These are phyloP conservation scores for Cytospora piceae DNA, from an alignment of 2,329 filamentous ascomycete species.

Conservation along the genomic window DNA sequence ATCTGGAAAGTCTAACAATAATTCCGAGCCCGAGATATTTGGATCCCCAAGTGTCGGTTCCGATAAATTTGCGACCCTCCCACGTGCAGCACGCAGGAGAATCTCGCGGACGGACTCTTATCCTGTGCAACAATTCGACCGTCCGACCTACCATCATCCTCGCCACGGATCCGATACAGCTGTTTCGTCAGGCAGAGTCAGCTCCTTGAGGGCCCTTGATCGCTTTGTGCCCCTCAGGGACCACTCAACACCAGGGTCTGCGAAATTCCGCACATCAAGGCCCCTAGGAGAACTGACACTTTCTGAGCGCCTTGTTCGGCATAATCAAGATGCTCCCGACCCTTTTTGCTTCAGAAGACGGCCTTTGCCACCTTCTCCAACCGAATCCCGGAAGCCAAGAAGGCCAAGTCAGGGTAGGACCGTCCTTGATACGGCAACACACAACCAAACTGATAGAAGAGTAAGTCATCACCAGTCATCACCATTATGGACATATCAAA, in stretches of 20 bases:
- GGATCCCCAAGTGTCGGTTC: constrained; percentile 3
- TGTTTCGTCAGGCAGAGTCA: constrained; percentile 13
- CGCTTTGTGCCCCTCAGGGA: constrained; percentile 56
- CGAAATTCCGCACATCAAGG: constrained; percentile 53
- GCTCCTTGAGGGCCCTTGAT: constrained; percentile 43
- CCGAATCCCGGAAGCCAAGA: constrained; percentile 24
- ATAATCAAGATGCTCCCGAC: constrained; percentile 46
- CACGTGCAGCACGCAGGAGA: constrained; percentile 11
- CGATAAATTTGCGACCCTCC: constrained; percentile 19
- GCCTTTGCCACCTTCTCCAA: constrained; percentile 30
- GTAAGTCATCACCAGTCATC: constrained; percentile 15
- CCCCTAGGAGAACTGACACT: constrained; percentile 46
- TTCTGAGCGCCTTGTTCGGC: constrained; percentile 50
- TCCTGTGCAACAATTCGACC: constrained; percentile 1
- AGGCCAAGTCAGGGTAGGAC: constrained; percentile 25
- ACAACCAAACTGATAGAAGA: constrained; percentile 22
- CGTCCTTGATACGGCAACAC: constrained; percentile 17
- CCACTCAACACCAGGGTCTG: constrained; percentile 39
- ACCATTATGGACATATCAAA: not conserved
- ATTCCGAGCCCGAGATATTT: not conserved
- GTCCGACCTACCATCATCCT: constrained; percentile 17
- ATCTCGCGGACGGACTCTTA: constrained; percentile 27
- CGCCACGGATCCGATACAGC: constrained; percentile 24
- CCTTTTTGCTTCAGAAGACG: constrained; percentile 46
- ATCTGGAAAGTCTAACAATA: not conserved